Conservation (phyloP, 495 filamentous ascomycete species). For the Penicillium cinerascens region DNA sequence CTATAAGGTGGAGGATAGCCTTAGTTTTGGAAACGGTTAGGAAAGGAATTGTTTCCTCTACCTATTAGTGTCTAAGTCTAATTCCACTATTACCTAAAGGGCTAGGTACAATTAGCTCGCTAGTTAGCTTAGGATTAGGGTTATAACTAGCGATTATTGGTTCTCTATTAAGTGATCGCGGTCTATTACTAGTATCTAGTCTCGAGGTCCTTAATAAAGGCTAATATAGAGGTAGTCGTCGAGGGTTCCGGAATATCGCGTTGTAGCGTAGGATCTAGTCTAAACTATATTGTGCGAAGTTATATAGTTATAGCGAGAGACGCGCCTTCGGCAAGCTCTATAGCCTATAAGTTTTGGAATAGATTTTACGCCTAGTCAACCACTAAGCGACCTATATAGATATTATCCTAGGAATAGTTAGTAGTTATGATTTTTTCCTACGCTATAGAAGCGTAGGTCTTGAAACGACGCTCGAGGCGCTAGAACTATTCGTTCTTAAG, state of each 20-base stretch:
- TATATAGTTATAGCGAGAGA: too few relatives aligned
- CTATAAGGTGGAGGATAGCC: background rate
- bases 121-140: background rate
- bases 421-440: too few relatives aligned
- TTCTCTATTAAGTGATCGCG: background rate
- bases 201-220: background rate
- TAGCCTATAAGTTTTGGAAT: too few relatives aligned
- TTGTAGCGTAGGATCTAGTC: background rate
- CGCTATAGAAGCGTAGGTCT: too few relatives aligned
- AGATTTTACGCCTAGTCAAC: too few relatives aligned
- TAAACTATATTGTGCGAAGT: background rate
- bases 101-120: background rate
- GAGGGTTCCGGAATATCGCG: background rate
- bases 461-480: too few relatives aligned
- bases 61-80: background rate
- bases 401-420: too few relatives aligned
- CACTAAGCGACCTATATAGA: too few relatives aligned
- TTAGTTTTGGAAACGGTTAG: background rate
- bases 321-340: too few relatives aligned
- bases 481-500: too few relatives aligned
- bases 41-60: background rate
- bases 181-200: background rate
- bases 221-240: background rate
- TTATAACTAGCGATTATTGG: background rate
- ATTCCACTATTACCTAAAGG: background rate